phyloP scores from a whole-genome alignment of 1,284 basidiomycete species.

The Schizopora paradoxa region DNA sequence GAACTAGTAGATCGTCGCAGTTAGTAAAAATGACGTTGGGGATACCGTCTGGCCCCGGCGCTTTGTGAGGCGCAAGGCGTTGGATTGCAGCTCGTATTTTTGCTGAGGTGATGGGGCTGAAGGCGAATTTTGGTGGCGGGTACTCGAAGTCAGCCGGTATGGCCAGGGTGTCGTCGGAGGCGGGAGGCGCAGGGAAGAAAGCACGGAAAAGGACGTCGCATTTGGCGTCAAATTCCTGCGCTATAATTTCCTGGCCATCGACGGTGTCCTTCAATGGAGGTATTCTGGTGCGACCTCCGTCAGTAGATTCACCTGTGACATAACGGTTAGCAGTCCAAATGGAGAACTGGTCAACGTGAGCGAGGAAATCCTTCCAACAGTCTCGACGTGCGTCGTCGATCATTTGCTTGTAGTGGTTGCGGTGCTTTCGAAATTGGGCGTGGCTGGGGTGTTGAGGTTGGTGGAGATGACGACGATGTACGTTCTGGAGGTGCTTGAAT shows the following conservation, averaged over 20 bases:
- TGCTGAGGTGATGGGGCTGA: slow-evolving; percentile 19
- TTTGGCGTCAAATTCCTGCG: too few species aligned
- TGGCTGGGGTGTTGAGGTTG: slow-evolving; percentile 22
- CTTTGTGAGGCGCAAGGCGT: slow-evolving; percentile 24
- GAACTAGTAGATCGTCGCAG: neutral
- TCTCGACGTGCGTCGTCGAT: slow-evolving; percentile 22
- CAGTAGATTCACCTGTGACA: slow-evolving; percentile 21
- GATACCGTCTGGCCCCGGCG: slow-evolving; percentile 22
- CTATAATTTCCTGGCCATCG: too few species aligned
- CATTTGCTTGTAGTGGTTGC: slow-evolving; percentile 20
- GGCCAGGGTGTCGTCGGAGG: neutral
- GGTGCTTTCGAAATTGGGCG: slow-evolving; percentile 3
- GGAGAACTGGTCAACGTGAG: slow-evolving; percentile 18
- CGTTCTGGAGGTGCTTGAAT: slow-evolving; percentile 18
- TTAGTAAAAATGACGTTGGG: slow-evolving; percentile 23
- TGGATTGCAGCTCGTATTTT: slow-evolving; percentile 22
- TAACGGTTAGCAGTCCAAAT: slow-evolving; percentile 28
- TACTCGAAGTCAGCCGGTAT: slow-evolving; percentile 15
- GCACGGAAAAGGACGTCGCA: slow-evolving; percentile 3
- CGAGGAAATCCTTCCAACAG: slow-evolving; percentile 30
- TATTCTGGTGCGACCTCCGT: slow-evolving; percentile 25
- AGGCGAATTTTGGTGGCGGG: slow-evolving; percentile 18
- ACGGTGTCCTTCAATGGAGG: slow-evolving; percentile 23
- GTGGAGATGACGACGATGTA: slow-evolving; percentile 16
- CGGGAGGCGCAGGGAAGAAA: slow-evolving; percentile 17